These are phyloP conservation scores for Liquidambar formosana DNA, from an alignment of 164 flowering plant genomes.

Conservation along the genomic window DNA sequence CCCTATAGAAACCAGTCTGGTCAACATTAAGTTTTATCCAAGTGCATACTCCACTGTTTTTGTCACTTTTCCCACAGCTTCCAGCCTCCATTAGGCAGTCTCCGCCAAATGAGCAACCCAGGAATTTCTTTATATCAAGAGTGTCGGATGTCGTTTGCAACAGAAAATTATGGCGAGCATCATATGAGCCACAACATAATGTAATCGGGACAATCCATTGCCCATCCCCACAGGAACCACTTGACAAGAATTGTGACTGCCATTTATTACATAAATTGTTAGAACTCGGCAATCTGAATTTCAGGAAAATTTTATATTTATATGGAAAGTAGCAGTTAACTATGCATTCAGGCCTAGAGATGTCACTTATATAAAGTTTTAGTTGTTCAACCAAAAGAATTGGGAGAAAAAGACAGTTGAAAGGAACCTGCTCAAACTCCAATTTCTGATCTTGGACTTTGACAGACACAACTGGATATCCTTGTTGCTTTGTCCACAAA, in stretches of 20 bases:
- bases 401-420: too few relatives aligned
- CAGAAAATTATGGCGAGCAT: slow-evolving; percentile 21
- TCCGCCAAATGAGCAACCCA: slow-evolving; percentile 25
- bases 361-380: too few relatives aligned
- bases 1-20: slow-evolving; percentile 36
- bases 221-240: slow-evolving; percentile 25
- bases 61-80: slow-evolving; percentile 9
- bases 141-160: slow-evolving; percentile 33
- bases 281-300: neutral
- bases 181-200: slow-evolving; percentile 23
- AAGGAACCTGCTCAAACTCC: slow-evolving; percentile 38
- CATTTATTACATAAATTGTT: slow-evolving; percentile 9
- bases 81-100: slow-evolving; percentile 3
- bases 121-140: slow-evolving; percentile 41
- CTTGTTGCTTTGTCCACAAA: slow-evolving; percentile 43
- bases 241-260: slow-evolving; percentile 32
- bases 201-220: slow-evolving; percentile 36
- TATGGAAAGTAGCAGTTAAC: neutral
- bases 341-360: neutral
- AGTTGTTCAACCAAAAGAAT: too few relatives aligned
- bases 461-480: slow-evolving; percentile 35
- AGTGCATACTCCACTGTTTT: slow-evolving; percentile 6
- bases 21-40: slow-evolving; percentile 35
- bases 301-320: slow-evolving; percentile 1
- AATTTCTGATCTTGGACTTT: slow-evolving; percentile 20